A percentile compares a stretch with the other conserved stretches of the same genome.
phyloP scores from a whole-genome alignment of 1,284 basidiomycete genomes.

The Taiwanofungus camphoratus region DNA sequence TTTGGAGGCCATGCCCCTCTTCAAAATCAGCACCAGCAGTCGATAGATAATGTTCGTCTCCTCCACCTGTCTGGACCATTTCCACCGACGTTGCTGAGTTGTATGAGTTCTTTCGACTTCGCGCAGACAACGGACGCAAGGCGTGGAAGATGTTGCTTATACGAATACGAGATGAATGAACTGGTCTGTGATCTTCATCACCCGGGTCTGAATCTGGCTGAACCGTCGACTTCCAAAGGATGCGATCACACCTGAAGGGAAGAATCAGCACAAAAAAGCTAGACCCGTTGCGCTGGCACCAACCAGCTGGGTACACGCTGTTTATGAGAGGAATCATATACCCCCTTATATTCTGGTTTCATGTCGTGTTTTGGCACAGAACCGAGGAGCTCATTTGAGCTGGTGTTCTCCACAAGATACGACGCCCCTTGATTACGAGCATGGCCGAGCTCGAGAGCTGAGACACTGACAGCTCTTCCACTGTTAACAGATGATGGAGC shows the following conservation, averaged over 20 bases:
- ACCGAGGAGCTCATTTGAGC: slow-evolving; percentile 30
- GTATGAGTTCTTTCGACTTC: slow-evolving; percentile 37
- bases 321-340: slow-evolving; percentile 75
- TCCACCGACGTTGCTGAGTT: slow-evolving; percentile 25
- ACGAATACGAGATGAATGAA: slow-evolving; percentile 33
- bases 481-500: too few relatives aligned
- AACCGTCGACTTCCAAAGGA: slow-evolving; percentile 71
- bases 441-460: too few relatives aligned
- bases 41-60: not conserved
- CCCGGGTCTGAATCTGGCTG: slow-evolving; percentile 39
- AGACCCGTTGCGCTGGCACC: slow-evolving; percentile 15
- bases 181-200: slow-evolving; percentile 27
- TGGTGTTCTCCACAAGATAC: slow-evolving; percentile 8
- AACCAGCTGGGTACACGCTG: slow-evolving; percentile 80
- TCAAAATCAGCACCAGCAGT: not conserved
- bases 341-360: slow-evolving; percentile 47
- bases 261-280: not conserved
- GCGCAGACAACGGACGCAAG: slow-evolving; percentile 44
- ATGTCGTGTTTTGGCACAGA: slow-evolving; percentile 31
- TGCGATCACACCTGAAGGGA: slow-evolving; percentile 64
- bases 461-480: too few relatives aligned
- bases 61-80: not conserved
- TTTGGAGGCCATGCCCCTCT: not conserved
- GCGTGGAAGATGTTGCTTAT: slow-evolving; percentile 53
- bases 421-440: too few relatives aligned